phyloP scores from a whole-genome alignment of 208 protist genomes.

The Crithidia acanthocephali region DNA sequence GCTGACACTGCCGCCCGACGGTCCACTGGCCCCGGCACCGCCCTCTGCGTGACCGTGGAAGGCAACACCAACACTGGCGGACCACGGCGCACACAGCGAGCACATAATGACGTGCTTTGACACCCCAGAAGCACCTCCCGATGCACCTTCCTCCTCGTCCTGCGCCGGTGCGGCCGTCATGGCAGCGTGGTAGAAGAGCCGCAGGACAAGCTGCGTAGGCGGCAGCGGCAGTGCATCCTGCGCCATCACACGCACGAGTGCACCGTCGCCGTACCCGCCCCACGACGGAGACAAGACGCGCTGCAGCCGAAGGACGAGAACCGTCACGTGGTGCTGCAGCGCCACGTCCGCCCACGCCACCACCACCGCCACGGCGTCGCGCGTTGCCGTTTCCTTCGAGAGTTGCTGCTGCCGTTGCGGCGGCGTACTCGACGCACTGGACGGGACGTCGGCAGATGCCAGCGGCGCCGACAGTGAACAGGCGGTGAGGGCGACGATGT shows the following conservation, averaged over 20 bases:
- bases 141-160: not conserved
- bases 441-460: not conserved
- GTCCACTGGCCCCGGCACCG: not conserved
- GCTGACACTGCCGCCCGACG: too few relatives aligned
- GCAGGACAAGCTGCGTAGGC: constrained; percentile 26
- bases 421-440: not conserved
- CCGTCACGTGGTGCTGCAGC: constrained; percentile 33
- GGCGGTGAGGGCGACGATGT: constrained; percentile 32
- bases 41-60: not conserved
- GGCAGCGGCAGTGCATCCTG: constrained; percentile 45
- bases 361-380: constrained; percentile 25
- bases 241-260: constrained; percentile 23
- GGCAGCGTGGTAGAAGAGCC: constrained; percentile 34
- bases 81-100: constrained; percentile 20
- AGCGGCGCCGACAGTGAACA: constrained; percentile 11
- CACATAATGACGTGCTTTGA: constrained; percentile 30
- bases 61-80: not conserved
- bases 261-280: not conserved
- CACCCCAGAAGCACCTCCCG: not conserved
- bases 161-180: not conserved
- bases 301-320: constrained; percentile 12
- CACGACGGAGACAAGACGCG: constrained; percentile 18
- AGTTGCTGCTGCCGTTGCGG: not conserved
- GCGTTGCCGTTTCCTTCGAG: not conserved
- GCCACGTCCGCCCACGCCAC: constrained; percentile 29